phyloP scores from a whole-genome alignment of 192 early-diverging fungal species.

The Backusella circina region DNA sequence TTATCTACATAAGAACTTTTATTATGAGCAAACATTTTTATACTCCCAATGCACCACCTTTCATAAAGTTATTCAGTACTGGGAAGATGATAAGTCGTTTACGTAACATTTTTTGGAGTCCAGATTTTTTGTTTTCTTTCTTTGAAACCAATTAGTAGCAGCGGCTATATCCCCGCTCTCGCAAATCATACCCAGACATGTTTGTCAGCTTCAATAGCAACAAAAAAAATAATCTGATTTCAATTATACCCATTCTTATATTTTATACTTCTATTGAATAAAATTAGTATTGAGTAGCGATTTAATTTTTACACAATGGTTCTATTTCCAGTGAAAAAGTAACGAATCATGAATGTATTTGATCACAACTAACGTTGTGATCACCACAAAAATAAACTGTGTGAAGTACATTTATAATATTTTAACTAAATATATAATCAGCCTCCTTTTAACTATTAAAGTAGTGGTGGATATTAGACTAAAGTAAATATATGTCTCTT shows the following conservation, averaged over 20 bases:
- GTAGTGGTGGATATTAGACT: background rate
- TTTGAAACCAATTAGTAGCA: background rate
- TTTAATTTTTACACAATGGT: background rate
- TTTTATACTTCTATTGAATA: background rate
- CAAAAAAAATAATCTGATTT: background rate
- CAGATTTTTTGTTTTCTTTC: background rate
- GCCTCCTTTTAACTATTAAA: background rate
- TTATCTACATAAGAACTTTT: background rate
- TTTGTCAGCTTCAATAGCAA: background rate
- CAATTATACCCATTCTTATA: background rate
- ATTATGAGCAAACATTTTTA: too few species aligned
- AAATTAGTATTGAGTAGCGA: background rate
- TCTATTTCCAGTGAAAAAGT: background rate
- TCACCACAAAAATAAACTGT: background rate
- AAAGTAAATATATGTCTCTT: background rate
- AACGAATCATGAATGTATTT: background rate
- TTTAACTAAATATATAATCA: background rate
- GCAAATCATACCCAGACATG: background rate
- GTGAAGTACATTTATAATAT: background rate
- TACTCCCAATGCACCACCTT: background rate
- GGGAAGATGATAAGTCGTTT: background rate
- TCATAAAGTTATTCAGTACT: background rate
- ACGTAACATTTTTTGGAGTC: background rate
- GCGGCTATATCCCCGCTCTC: background rate
- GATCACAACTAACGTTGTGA: background rate